Base-by-base conservation (phyloP, 495 filamentous ascomycete species). In the Annulohypoxylon bovei region DNA sequence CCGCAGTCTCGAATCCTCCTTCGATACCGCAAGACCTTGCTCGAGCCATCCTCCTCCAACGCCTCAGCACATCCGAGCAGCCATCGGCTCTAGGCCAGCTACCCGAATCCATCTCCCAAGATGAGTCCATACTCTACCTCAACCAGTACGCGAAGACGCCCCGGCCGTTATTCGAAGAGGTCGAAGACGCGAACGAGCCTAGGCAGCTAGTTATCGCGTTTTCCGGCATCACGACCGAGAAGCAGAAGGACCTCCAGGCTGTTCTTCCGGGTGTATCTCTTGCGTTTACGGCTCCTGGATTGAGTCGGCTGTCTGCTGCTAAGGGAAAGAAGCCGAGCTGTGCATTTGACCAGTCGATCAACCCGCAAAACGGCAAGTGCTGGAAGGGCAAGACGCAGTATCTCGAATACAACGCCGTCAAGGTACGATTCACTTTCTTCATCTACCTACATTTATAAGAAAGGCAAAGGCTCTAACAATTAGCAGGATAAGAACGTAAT, bases 141-240 rank as follows among this genome's bases (percentile, higher is more conserved):
- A 80, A 78, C 16, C 65, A 71, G 46, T 85, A 77, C 65, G 82
- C 79, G 62, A 82, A 79, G 63, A 63, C 62, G 28, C 67, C 77
- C 1, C 68, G 72, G 14, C 77, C 81, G 22, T 65, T 87, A n/a
- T 86, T 86, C 50, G 65, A 73, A 27, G 70, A 77, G 0, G 6
- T 40, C 9, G 46, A 64, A 0, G 70, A 71, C 32, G 62, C 70
- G 12, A 70, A 65, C 30, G 75, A 80, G 52, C 78, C 81, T 40
- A 72, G 76, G 50, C 84, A 88, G 73, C 78, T 88, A 11, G 75
- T 87, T 9, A 74, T 88, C 55, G 72, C 86, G 44, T 75, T 88
- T 28, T 83, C 86, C 65, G 85, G 85, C 47, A 54, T 81, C 18
- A 77, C 78, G 6, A n/a, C 71, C 3, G 61, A 79, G 42, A 74